These are phyloP conservation scores for Casuarina cunninghamiana DNA, from an alignment of 306 rosid genomes.

Conservation along the genomic window DNA sequence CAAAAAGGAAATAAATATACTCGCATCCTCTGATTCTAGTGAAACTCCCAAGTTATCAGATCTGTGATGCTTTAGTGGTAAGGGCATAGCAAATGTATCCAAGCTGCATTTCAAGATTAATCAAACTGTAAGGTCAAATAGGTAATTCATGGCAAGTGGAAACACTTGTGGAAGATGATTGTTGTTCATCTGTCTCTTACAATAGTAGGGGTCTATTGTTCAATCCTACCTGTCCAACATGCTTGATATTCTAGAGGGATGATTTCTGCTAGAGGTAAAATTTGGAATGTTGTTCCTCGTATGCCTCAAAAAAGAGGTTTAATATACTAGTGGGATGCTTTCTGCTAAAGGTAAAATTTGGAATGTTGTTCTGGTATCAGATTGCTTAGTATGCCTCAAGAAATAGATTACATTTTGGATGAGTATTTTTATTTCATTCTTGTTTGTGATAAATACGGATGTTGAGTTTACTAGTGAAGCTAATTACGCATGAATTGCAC, in stretches of 20 bases:
- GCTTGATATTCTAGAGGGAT: background rate
- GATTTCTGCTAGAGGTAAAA: background rate
- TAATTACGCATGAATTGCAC: constrained; percentile 39
- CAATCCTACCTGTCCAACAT: background rate
- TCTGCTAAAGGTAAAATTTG: background rate
- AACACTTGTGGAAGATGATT: background rate
- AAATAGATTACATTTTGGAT: background rate
- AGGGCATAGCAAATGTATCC: background rate
- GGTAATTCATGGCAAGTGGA: background rate
- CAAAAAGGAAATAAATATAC: background rate
- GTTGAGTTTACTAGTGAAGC: constrained; percentile 19
- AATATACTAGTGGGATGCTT: background rate
- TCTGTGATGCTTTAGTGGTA: background rate
- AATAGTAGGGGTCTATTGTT: background rate
- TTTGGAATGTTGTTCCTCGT: too few species aligned
- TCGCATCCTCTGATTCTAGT: background rate
- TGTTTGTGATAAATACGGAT: background rate
- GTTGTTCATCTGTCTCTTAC: background rate
- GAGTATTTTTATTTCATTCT: background rate
- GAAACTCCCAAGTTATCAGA: background rate
- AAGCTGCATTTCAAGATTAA: background rate
- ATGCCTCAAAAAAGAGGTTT: background rate
- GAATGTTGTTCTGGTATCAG: background rate
- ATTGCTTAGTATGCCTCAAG: background rate
- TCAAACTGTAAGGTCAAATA: background rate